Conservation (phyloP, 768 basidiomycete species). For the Stropharia rugosoannulata region DNA sequence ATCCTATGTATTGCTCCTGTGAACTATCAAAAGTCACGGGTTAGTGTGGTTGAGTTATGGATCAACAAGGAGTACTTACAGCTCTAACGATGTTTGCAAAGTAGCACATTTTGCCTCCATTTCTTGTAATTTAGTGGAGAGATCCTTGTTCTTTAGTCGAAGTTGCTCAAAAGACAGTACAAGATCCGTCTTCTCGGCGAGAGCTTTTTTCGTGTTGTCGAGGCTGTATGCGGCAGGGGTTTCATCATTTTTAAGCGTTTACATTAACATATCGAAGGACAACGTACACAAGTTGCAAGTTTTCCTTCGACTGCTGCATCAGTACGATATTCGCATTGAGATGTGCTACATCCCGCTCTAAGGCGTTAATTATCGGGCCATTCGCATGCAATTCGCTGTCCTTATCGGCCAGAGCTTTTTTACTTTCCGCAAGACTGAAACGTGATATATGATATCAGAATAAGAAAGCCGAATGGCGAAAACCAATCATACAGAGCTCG, state of each 20-base stretch:
- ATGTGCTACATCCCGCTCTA: background rate
- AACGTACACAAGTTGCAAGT: background rate
- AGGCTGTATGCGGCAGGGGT: background rate
- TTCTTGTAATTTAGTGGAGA: constrained; percentile 3
- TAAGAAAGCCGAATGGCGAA: background rate
- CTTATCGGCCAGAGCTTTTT: constrained; percentile 18
- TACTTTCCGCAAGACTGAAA: constrained; percentile 23
- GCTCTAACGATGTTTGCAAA: constrained; percentile 5
- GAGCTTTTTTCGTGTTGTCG: constrained; percentile 8
- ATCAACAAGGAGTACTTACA: background rate
- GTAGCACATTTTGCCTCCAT: constrained; percentile 1
- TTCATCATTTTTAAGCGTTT: background rate
- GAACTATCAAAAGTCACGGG: background rate
- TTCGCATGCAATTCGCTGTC: constrained; percentile 17
- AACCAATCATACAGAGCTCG: constrained; percentile 20
- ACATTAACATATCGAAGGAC: background rate
- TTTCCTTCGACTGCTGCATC: background rate
- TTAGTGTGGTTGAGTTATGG: background rate
- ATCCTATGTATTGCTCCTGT: background rate
- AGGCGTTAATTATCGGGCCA: constrained; percentile 3
- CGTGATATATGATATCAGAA: background rate
- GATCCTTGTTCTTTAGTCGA: constrained; percentile 10
- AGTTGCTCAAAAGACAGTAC: background rate
- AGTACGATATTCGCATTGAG: background rate
- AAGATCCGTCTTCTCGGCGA: constrained; percentile 4